phyloP scores from a whole-genome alignment of 208 protist genomes.

The Histomonas meleagridis region DNA sequence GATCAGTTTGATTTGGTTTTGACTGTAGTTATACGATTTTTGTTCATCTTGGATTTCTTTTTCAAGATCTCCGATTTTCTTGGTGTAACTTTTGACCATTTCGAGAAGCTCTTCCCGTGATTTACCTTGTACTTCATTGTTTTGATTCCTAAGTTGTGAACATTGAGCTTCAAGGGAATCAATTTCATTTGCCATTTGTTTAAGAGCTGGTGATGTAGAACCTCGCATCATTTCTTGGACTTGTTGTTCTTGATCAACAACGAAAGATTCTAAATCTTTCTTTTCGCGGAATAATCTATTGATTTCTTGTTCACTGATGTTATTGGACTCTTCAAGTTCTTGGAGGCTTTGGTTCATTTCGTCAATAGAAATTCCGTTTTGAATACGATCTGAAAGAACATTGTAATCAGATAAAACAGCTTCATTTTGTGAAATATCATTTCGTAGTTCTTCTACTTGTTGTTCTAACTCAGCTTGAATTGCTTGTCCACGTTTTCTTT shows the following conservation, averaged over 20 bases:
- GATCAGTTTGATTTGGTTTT: background rate
- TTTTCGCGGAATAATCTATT: background rate
- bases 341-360: background rate
- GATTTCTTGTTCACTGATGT: background rate
- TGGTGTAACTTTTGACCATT: background rate
- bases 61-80: slow-evolving; percentile 1
- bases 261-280: background rate
- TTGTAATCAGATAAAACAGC: slow-evolving; percentile 19
- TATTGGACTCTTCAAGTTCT: background rate
- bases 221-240: background rate
- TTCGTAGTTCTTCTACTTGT: background rate
- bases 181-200: background rate
- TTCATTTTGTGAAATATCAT: background rate
- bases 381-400: background rate
- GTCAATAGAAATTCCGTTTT: background rate
- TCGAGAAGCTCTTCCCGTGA: background rate
- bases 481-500: background rate
- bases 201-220: background rate
- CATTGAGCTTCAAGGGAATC: background rate
- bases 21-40: background rate
- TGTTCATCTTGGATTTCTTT: background rate
- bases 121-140: background rate
- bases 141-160: background rate
- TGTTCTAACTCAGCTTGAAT: background rate
- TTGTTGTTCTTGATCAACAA: background rate